Base-by-base conservation (phyloP, 768 basidiomycete genomes). In the Lentinus tigrinus region DNA sequence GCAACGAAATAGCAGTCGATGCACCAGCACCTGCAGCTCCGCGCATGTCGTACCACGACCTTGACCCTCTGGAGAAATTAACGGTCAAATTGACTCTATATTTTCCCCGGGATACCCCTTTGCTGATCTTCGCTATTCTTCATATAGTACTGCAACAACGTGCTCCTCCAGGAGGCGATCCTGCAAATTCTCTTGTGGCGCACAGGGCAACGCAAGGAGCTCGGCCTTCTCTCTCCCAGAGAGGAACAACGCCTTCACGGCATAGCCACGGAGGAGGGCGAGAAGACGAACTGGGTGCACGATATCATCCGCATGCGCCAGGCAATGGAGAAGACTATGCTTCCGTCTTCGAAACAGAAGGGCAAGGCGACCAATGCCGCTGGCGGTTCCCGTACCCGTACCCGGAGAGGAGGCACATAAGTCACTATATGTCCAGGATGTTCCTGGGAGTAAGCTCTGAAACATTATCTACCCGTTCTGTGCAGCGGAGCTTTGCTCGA, bases 181-280 rank as follows among this genome's bases (percentile, higher is more conserved):
- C 74, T 85, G 42, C 91, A 93, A 65, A 75, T 93, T 9, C 74
- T 89, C n/a, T 72, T 91, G 14, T 91, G 89, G 87, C 82, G 88
- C 11, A 73, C 74, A 16, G 88, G 86, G 1, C 70, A 78, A 36
- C 87, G 91, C 26, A 77, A 69, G 1, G 78, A 80, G 0, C 40
- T 76, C 6, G 73, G 75, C 4, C 71, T 89, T 10, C 77, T 88
- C 11, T 70, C 81, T 3, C 65, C 67, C 0, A 75, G 75, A 36
- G 84, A 88, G 50, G 91, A 93, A 70, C 69, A 73, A 59, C 70
- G 69, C 48, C 66, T 93, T 21, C 83, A 84, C 63, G 70, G 73
- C 19, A 62, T 79, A 34, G 87, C 83, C 26, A 61, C 73, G 52
- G 73, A 70, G 60, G 74, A 85, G 52, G 71, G 81, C 21, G 69